phyloP scores from a whole-genome alignment of 1,284 basidiomycete species.

The Malassezia yamatoensis region DNA sequence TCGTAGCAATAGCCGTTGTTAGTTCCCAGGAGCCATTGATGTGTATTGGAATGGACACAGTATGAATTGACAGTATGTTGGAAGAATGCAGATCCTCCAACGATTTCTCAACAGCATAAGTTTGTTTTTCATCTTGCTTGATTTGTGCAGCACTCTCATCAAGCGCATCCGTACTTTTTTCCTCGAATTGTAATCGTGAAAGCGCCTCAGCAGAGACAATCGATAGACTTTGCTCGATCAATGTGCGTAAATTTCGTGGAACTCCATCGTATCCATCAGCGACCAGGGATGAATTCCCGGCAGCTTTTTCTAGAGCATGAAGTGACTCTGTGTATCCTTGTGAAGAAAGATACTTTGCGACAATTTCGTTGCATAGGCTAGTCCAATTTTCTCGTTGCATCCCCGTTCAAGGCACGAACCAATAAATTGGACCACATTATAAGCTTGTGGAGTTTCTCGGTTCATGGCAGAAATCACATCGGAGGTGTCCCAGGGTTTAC shows the following conservation, averaged over 20 bases:
- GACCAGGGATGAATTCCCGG: neutral
- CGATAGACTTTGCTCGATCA: slow-evolving; percentile 25
- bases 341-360: slow-evolving; percentile 21
- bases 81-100: slow-evolving; percentile 26
- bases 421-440: neutral
- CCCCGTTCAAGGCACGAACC: neutral
- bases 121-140: slow-evolving; percentile 3
- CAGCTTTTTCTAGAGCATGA: slow-evolving; percentile 12
- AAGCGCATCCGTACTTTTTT: neutral
- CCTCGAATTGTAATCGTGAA: slow-evolving; percentile 18
- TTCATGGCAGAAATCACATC: neutral
- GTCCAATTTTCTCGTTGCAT: slow-evolving; percentile 4
- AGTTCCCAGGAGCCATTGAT: neutral
- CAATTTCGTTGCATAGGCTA: slow-evolving; percentile 20
- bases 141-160: slow-evolving; percentile 10
- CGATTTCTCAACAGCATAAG: slow-evolving; percentile 19
- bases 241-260: slow-evolving; percentile 18
- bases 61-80: slow-evolving; percentile 35
- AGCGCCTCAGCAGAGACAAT: slow-evolving; percentile 16
- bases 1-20: slow-evolving; percentile 17
- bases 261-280: slow-evolving; percentile 2
- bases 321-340: slow-evolving; percentile 22
- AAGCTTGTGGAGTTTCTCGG: neutral
- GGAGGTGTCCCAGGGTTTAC: neutral
- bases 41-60: slow-evolving; percentile 14